Conservation (phyloP, 495 filamentous ascomycete genomes). For the Polyplosphaeria fusca region DNA sequence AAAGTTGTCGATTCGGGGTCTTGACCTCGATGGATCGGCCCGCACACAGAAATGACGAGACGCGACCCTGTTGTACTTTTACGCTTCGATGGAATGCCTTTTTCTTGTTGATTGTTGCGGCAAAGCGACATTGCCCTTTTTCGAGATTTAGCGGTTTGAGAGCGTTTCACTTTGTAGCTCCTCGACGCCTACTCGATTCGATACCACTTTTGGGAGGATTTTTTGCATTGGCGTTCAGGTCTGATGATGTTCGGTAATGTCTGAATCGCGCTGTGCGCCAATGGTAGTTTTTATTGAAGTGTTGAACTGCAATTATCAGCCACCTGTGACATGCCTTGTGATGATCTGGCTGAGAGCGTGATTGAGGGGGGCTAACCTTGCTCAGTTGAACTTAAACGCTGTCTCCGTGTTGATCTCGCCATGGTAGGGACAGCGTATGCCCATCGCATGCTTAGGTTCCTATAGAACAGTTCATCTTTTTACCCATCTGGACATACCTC, state of each 20-base stretch:
- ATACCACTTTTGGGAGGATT: not conserved
- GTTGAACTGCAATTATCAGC: too few species aligned
- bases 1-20: slow-evolving; percentile 1
- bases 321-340: too few species aligned
- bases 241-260: not conserved
- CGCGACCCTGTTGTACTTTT: slow-evolving; percentile 28
- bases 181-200: not conserved
- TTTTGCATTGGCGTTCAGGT: not conserved
- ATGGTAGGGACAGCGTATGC: too few species aligned
- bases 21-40: not conserved
- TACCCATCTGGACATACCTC: too few species aligned
- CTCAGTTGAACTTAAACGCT: too few species aligned
- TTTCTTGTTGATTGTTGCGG: not conserved
- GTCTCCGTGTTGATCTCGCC: too few species aligned
- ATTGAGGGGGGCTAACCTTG: too few species aligned
- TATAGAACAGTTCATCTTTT: too few species aligned
- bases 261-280: not conserved
- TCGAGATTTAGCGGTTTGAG: not conserved
- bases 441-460: too few species aligned
- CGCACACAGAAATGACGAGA: slow-evolving; percentile 21
- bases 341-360: too few species aligned
- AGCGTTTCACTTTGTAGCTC: not conserved
- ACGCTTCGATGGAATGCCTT: not conserved
- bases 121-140: too few species aligned
- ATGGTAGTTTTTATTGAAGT: not conserved